phyloP scores from a whole-genome alignment of 1,284 basidiomycete species.

The Bondarzewia mesenterica region DNA sequence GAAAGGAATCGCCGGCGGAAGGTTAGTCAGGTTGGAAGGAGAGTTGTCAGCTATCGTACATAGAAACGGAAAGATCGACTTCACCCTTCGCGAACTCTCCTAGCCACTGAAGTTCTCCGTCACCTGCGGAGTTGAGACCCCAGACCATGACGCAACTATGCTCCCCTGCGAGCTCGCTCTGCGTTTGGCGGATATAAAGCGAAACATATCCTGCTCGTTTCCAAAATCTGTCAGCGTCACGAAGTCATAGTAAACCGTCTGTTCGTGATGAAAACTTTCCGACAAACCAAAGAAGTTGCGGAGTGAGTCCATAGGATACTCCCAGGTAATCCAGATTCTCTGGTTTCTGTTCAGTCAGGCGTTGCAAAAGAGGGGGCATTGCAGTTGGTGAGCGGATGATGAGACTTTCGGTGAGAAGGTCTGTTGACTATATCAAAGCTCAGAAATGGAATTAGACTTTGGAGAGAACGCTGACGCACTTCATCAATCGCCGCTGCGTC shows the following conservation, averaged over 20 bases:
- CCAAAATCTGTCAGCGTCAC: slow-evolving; percentile 68
- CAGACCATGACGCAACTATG: slow-evolving; percentile 92
- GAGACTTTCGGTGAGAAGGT: slow-evolving; percentile 69
- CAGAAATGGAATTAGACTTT: not conserved
- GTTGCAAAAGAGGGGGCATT: slow-evolving; percentile 93
- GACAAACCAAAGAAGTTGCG: slow-evolving; percentile 70
- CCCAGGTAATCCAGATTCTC: slow-evolving; percentile 93
- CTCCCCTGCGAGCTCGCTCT: slow-evolving; percentile 94
- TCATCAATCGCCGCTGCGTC: slow-evolving; percentile 52
- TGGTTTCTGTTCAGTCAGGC: slow-evolving; percentile 85
- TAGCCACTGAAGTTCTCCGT: slow-evolving; percentile 72
- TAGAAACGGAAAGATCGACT: slow-evolving; percentile 1
- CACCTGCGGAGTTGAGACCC: slow-evolving; percentile 64
- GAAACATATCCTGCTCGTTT: slow-evolving; percentile 90
- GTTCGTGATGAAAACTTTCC: not conserved
- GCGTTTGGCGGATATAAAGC: slow-evolving; percentile 88
- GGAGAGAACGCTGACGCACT: slow-evolving; percentile 28
- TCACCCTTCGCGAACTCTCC: slow-evolving; percentile 85
- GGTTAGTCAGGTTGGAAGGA: slow-evolving; percentile 40
- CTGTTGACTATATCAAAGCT: slow-evolving; percentile 25
- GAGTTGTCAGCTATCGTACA: not conserved
- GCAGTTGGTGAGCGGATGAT: slow-evolving; percentile 65
- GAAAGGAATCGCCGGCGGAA: slow-evolving; percentile 91
- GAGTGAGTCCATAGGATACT: slow-evolving; percentile 92
- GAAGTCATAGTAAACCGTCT: not conserved